Base-by-base conservation (phyloP, 768 basidiomycete species). In the Leccinum disarticulatum region DNA sequence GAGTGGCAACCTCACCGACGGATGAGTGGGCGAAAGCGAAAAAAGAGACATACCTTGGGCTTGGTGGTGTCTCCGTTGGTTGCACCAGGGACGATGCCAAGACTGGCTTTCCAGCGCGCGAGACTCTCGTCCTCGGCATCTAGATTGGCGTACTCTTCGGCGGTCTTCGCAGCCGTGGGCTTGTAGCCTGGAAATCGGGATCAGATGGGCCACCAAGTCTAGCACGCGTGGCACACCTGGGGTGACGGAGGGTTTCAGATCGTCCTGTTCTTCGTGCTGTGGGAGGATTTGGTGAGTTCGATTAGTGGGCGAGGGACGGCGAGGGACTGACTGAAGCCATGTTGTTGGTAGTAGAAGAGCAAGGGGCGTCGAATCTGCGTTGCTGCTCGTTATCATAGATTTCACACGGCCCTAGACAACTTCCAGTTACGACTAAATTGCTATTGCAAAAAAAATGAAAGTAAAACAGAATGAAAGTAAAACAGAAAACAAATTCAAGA, bases 71-170 rank as follows among this genome's bases (percentile, higher is more conserved):
- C 68, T 19, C 70, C 76, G 14, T 52, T 30, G 4, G 70, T 28
- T 19, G 71, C 78, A 30, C 83, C 86, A 35, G 85, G 81, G 54
- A 83, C 81, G 61, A 98, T 86, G 55, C 96, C 96, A 28, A 98
- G 81, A 55, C 88, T 93, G 41, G 92, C 93, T 74, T 98, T 98
- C 96, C 96, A 98, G 63, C 93, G 87, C 33, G 89, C 87, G 67
- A 98, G 82, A 73, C 91, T 93, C 76, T 97, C 95, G 72, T 98
- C 95, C 61, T 90, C 81, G 31, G 89, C 87, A 76, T 97, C 95
- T 48, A 96, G 84, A 41, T 87, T 76, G 27, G 91, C 89, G 49
- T 93, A 91, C 72, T 95, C 92, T 27, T 91, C 92, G 13, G 89
- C 77, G 49, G 82, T 80, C 79, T 91, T 91, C 33, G 80, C 83